Evolutionary conservation across 2,329 filamentous ascomycete species (phyloP).

Genomic region (Zalaria sp.): DNA sequence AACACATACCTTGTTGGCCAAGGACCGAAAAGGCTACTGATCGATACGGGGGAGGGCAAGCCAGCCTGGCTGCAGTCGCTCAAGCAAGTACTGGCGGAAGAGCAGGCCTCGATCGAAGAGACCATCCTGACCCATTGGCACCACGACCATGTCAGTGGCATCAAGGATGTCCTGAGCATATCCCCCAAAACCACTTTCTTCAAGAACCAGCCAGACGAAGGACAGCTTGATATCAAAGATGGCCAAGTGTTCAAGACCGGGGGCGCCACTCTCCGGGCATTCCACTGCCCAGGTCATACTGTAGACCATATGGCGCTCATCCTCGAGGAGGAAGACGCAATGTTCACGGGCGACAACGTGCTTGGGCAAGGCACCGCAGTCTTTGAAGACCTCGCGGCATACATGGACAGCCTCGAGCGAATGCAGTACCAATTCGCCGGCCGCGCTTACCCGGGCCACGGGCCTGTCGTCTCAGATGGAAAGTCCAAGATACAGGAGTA

Average conservation of each 20-base stretch:
- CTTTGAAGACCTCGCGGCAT: slow-evolving; percentile 61
- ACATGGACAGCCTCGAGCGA: slow-evolving; percentile 52
- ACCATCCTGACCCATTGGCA: slow-evolving; percentile 89
- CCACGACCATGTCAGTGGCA: slow-evolving; percentile 66
- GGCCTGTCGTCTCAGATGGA: slow-evolving; percentile 61
- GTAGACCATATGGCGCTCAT: slow-evolving; percentile 69
- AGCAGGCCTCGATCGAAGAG: slow-evolving; percentile 53
- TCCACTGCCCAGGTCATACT: slow-evolving; percentile 63
- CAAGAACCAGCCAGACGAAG: slow-evolving; percentile 46
- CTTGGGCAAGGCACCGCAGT: slow-evolving; percentile 77
- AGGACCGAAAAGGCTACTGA: slow-evolving; percentile 57
- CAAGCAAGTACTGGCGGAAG: slow-evolving; percentile 47
- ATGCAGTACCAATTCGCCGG: slow-evolving; percentile 55
- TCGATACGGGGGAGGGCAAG: slow-evolving; percentile 80
- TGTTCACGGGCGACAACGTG: slow-evolving; percentile 85
- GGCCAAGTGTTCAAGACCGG: slow-evolving; percentile 42
- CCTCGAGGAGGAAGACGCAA: slow-evolving; percentile 60
- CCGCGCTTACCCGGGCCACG: slow-evolving; percentile 77
- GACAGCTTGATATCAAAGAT: slow-evolving; percentile 41
- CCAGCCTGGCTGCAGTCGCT: slow-evolving; percentile 59
- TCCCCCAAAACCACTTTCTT: slow-evolving; percentile 51
- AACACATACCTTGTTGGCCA: slow-evolving; percentile 89
- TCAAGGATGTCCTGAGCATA: slow-evolving; percentile 50
- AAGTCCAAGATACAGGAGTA: slow-evolving; percentile 65
- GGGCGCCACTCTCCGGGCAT: slow-evolving; percentile 53